phyloP scores from a whole-genome alignment of 768 basidiomycete genomes.

The Rhodocollybia butyracea region DNA sequence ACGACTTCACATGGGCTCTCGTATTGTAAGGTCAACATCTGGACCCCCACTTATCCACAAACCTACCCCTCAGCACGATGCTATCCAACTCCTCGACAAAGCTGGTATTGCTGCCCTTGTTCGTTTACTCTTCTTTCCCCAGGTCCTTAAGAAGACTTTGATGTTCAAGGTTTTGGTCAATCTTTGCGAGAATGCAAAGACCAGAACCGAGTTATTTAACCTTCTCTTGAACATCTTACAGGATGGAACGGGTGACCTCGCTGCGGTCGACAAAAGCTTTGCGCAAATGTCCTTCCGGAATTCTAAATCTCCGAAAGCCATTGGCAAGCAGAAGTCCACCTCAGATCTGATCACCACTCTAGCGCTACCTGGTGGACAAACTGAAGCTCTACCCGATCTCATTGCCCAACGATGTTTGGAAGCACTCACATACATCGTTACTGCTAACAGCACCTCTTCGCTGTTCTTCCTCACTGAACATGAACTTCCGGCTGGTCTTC shows the following conservation, averaged over 20 bases:
- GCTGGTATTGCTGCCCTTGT: conserved; percentile 84
- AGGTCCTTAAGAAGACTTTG: conserved; percentile 79
- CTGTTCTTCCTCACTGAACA: conserved; percentile 96
- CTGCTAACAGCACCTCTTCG: conserved; percentile 77
- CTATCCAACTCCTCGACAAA: conserved; percentile 91
- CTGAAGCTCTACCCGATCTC: conserved; percentile 86
- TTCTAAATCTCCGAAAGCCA: conserved; percentile 50
- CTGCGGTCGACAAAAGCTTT: conserved; percentile 90
- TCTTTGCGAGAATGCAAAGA: conserved; percentile 91
- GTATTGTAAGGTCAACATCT: conserved; percentile 18
- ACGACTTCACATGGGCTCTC: conserved; percentile 24
- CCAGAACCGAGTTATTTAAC: conserved; percentile 90
- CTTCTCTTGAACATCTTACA: conserved; percentile 91
- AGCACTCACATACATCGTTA: conserved; percentile 84
- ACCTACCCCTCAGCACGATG: conserved; percentile 65
- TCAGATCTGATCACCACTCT: conserved; percentile 51
- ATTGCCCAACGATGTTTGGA: conserved; percentile 95
- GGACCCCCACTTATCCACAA: conserved; percentile 42
- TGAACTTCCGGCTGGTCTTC: conserved; percentile 79
- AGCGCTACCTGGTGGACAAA: conserved; percentile 49
- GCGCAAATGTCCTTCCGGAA: conserved; percentile 82
- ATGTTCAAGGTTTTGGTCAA: conserved; percentile 91
- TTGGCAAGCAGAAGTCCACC: conserved; percentile 67
- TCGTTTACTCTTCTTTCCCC: conserved; percentile 94
- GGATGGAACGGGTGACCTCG: conserved; percentile 91